Base-by-base conservation (phyloP, 2,329 filamentous ascomycete genomes). In the Paecilomyces dactylethromorphus region DNA sequence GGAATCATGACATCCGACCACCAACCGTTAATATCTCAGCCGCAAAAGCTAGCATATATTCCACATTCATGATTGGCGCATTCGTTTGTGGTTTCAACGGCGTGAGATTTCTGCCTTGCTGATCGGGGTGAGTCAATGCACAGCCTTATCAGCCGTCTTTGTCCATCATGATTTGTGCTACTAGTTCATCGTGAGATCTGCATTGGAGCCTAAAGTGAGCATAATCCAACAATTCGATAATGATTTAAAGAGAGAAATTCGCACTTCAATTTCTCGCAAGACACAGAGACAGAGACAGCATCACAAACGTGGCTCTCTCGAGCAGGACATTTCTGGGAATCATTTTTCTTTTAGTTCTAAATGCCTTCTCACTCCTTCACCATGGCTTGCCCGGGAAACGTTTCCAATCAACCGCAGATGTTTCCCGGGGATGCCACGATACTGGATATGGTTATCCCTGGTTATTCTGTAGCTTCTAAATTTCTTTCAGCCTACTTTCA, bases 371-470 rank as follows among this genome's bases (percentile, higher is more conserved):
- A 13, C 29, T 62, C 54, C 21, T 58, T 60, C 50, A 8, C 50
- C 22, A 52, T 52, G 50, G 50, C 50, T 24, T 26, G 22, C 11
- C 32, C 21, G 29, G 29, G 13, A 33, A 55, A 55, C 31, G 29
- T 35, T 45, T 32, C 53, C 5, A 57, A 56, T 53, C 58, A 24
- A n/a, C 50, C 50, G 26, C 50, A 52, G 24, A 29, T 52, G 22
- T 29, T 52, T n/a, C 50, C 50, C 22, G 50, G 15, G 21, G 50
- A 73, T 49, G 66, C 67, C 0, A 64, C 65, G 3, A 60, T 73
- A 45, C 75, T 90, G 32, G 86, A 89, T 67, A 79, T 81, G 62
- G 80, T 90, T 69, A 82, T 90, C 64, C 87, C 87, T 0, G 86
- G 87, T 18, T 87, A 88, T 69, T 83, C 84, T 7, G 71, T 85